Evolutionary conservation across 257 asterid species (phyloP).

Genomic region (Plectranthus barbatus): DNA sequence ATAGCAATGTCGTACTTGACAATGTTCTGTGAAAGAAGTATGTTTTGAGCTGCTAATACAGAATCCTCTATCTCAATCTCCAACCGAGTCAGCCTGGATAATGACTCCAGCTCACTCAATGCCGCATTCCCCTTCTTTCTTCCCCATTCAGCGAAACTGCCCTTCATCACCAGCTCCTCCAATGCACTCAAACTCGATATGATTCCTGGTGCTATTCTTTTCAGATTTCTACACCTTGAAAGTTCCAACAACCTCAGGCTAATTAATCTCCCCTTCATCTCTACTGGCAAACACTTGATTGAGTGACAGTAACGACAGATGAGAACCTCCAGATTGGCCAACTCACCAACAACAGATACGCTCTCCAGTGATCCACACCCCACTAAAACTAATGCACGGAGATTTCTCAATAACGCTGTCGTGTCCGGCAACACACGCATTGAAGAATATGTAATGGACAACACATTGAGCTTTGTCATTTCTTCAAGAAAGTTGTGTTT

Average conservation of each 20-base stretch:
- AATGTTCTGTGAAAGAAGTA: too few species aligned
- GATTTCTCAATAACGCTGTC: too few species aligned
- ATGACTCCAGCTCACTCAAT: background rate
- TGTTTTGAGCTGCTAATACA: too few species aligned
- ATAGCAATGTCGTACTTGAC: background rate
- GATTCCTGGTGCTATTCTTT: background rate
- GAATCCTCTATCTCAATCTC: background rate
- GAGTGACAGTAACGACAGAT: background rate
- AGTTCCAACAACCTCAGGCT: background rate
- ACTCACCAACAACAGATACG: background rate
- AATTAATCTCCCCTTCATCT: background rate
- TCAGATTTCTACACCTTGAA: background rate
- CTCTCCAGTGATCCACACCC: background rate
- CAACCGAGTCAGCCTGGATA: background rate
- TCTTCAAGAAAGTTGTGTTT: background rate
- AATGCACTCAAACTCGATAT: background rate
- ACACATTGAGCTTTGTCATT: slow-evolving; percentile 2
- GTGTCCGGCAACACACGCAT: too few species aligned
- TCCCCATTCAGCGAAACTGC: background rate
- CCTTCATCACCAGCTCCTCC: background rate
- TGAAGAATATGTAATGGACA: background rate
- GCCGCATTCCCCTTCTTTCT: background rate
- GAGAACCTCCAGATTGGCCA: background rate
- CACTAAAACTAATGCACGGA: too few species aligned
- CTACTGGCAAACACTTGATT: background rate